Base-by-base conservation (phyloP, 257 asterid species). In the Nicotiana attenuata region DNA sequence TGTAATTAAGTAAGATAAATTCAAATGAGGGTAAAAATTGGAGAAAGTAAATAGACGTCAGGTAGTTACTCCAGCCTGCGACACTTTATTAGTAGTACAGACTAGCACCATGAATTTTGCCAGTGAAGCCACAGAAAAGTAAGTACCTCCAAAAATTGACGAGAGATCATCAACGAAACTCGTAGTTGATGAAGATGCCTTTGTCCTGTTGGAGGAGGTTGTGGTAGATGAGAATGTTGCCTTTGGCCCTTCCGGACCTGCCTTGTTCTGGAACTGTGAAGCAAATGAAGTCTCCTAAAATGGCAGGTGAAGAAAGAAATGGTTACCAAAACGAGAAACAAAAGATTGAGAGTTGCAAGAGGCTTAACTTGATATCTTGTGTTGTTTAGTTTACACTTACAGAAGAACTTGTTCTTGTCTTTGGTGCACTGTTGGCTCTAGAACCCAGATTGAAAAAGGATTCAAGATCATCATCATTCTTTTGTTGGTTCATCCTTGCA, bases 141-240 rank as follows among this genome's bases (percentile, higher is more conserved):
- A 50, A 52, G 17, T 86, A 94, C 99, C 95, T 88, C 97, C 98
- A 84, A 97, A 93, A 69, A 97, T 91, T 67, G 98, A 91, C 88
- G 99, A 90, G 78, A 97, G 91, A 82, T 94, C 99, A 93, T 97
- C 99, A 77, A 92, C 94, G 57, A 94, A 87, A 86, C 88, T 97
- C 82, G 91, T 85, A 55, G 95, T 64, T 71, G 98, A 93, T 71
- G 98, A 93, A 83, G 97, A 88, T 60, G 95, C 91, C 86, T 92
- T 97, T 90, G 87, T 91, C 69, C 90, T 88, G 87, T 90, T 94
- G 85, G 99, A 90, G 52, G 98, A 81, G 78, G 88, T 83, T 77
- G 92, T 97, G 76, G 90, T 82, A 75, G 92, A 85, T 45, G 96
- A 35, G 78, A 95, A 69, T 80, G 97, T 65, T 87, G 89, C 81